Evolutionary conservation across 2,329 filamentous ascomycete genomes (phyloP), one percentile per base, ranked within the genome.

Genomic region (Fusarium sacchari): DNA sequence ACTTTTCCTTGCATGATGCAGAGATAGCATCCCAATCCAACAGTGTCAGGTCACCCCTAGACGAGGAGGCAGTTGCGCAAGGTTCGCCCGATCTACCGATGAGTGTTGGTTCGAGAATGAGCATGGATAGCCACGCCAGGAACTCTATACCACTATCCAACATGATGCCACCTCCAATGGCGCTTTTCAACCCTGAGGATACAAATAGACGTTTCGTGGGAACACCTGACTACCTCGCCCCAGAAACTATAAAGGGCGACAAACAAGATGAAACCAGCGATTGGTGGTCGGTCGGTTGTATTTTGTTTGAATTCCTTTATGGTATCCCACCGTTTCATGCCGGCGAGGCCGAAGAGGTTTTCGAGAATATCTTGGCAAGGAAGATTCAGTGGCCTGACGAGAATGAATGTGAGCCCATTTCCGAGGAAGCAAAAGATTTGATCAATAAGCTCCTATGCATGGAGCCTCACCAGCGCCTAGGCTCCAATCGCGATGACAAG

Each of bases 281-380:
- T 90, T 99, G 96, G 96, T 99, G 96, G 96, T 98, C 96, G 28
- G 88, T 99, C n/a, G 96, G 96, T 2, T 99, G 97, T 81, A 98
- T 99, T 76, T 86, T 98, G 82, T 99, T 98, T 78, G 96, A 99
- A 79, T 98, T 97, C 75, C 85, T 99, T 6, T 98, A 94, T 79
- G 96, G 96, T 2, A 92, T 94, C 65, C 96, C 96, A 2, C 96
- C 96, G 1, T 99, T 99, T 82, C 95, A 98, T 81, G 96, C 94
- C 3, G 86, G 88, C 26, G 95, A 95, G 53, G 94, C 96, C 0
- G 96, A 99, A 77, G 88, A 96, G 76, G 96, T 99, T 3, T 99
- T 99, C 79, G 94, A 98, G 77, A 99, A 99, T 77, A 99, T 99
- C 69, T 85, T 99, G 42, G 91, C 92, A 32, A 92, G 96, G 59